phyloP scores from a whole-genome alignment of 2,329 filamentous ascomycete species.

The Fusarium sp. region DNA sequence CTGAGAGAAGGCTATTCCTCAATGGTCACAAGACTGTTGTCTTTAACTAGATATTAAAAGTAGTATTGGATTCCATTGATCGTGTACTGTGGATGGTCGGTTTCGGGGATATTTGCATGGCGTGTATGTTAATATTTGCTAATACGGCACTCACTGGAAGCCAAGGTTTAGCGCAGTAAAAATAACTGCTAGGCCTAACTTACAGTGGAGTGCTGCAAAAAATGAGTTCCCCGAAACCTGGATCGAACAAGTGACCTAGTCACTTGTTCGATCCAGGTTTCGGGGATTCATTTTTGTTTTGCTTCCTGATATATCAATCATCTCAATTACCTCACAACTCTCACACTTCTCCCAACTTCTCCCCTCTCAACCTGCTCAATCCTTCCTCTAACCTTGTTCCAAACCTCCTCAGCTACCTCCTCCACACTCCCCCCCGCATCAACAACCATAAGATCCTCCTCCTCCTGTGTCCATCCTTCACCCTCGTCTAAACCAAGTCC shows the following conservation, averaged over 20 bases:
- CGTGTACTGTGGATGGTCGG: not conserved
- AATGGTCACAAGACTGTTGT: conserved; percentile 86
- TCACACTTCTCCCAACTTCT: conserved; percentile 61
- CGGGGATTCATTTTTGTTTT: not conserved
- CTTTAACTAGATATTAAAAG: conserved; percentile 61
- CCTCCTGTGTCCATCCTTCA: conserved; percentile 60
- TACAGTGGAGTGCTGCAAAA: conserved; percentile 15
- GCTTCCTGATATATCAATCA: not conserved
- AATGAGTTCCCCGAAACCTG: conserved; percentile 47
- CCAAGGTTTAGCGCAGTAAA: too few species aligned
- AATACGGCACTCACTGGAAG: not conserved
- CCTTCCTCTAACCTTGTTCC: conserved; percentile 63
- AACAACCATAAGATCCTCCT: conserved; percentile 67
- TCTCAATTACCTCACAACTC: conserved; percentile 48
- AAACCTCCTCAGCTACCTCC: conserved; percentile 69
- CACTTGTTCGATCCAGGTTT: conserved; percentile 13
- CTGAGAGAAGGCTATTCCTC: conserved; percentile 81
- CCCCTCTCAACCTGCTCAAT: conserved; percentile 65
- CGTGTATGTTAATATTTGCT: not conserved
- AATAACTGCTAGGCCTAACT: too few species aligned
- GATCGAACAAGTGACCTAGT: conserved; percentile 48
- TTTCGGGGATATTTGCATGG: too few species aligned
- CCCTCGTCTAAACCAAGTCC: conserved; percentile 43
- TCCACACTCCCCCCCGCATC: conserved; percentile 68
- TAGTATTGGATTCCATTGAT: not conserved